phyloP scores from a whole-genome alignment of 768 basidiomycete species.

The Russula compacta region DNA sequence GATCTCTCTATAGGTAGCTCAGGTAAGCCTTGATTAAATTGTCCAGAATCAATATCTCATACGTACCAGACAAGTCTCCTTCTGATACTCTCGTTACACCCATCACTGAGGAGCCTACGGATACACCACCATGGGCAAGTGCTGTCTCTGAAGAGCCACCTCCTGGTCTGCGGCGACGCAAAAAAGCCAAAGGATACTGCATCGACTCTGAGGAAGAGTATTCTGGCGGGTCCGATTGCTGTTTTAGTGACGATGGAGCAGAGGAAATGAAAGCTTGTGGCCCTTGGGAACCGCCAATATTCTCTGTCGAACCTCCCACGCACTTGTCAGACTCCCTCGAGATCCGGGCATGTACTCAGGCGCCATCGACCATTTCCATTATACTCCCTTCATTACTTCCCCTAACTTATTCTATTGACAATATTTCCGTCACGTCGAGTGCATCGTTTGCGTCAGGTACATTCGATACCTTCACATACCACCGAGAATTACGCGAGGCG shows the following conservation, averaged over 20 bases:
- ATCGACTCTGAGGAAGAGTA: slow-evolving; percentile 15
- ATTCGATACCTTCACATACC: slow-evolving; percentile 46
- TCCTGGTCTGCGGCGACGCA: slow-evolving; percentile 16
- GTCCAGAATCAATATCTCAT: not conserved
- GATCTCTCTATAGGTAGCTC: slow-evolving; percentile 2
- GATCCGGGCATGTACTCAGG: not conserved
- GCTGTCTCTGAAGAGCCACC: not conserved
- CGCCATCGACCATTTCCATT: slow-evolving; percentile 2
- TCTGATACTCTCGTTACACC: slow-evolving; percentile 19
- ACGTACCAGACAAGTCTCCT: not conserved
- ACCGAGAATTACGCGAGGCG: slow-evolving; percentile 45
- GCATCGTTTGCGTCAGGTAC: slow-evolving; percentile 29
- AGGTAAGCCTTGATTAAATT: not conserved
- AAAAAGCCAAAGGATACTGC: slow-evolving; percentile 4
- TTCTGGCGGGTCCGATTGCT: slow-evolving; percentile 35
- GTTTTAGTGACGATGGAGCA: slow-evolving; percentile 22
- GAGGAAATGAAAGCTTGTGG: slow-evolving; percentile 19
- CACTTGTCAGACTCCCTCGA: slow-evolving; percentile 15
- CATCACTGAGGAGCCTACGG: not conserved
- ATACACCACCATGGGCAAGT: slow-evolving; percentile 8
- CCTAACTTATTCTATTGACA: slow-evolving; percentile 26
- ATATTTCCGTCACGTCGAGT: slow-evolving; percentile 25
- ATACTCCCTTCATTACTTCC: slow-evolving; percentile 18
- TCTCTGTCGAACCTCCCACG: slow-evolving; percentile 4
- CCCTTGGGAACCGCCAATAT: slow-evolving; percentile 3